phyloP scores from a whole-genome alignment of 805 yeast species.

The Priceomyces haplophilus region DNA sequence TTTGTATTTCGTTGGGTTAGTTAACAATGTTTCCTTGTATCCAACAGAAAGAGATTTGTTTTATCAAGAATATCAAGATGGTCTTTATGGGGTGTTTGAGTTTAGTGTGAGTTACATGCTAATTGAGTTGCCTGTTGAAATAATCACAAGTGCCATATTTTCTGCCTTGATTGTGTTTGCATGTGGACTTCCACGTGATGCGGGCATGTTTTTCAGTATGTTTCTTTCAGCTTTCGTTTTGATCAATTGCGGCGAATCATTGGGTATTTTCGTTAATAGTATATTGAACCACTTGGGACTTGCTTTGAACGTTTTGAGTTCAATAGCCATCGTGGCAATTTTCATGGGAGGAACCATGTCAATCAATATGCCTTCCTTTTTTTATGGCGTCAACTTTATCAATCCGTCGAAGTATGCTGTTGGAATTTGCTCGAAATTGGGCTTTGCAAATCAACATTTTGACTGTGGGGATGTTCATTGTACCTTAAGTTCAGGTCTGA shows the following conservation, averaged over 20 bases:
- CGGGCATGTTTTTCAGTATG: conserved; percentile 63
- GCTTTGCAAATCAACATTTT: conserved; percentile 50
- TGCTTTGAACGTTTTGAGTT: conserved; percentile 71
- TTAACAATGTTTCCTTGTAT: conserved; percentile 72
- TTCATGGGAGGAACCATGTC: conserved; percentile 87
- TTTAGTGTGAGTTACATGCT: conserved; percentile 59
- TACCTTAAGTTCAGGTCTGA: conserved; percentile 28
- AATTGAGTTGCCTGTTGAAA: conserved; percentile 67
- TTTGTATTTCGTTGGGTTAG: conserved; percentile 73
- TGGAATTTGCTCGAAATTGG: conserved; percentile 55
- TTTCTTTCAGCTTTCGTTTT: conserved; percentile 52
- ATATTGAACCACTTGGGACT: conserved; percentile 72
- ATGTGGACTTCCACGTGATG: conserved; percentile 68
- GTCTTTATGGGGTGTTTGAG: conserved; percentile 61
- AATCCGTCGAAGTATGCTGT: conserved; percentile 76
- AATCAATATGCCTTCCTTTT: conserved; percentile 64
- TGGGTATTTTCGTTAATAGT: conserved; percentile 79
- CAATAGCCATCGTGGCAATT: conserved; percentile 64
- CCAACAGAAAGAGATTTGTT: conserved; percentile 73
- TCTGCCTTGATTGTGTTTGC: conserved; percentile 63
- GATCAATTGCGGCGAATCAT: conserved; percentile 76
- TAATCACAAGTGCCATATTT: conserved; percentile 56
- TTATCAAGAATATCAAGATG: conserved; percentile 75
- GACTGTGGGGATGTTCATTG: conserved; percentile 38
- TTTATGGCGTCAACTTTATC: conserved; percentile 70